Conservation (phyloP, 2,329 filamentous ascomycete species). For the Rhytidhysteron rufulum region DNA sequence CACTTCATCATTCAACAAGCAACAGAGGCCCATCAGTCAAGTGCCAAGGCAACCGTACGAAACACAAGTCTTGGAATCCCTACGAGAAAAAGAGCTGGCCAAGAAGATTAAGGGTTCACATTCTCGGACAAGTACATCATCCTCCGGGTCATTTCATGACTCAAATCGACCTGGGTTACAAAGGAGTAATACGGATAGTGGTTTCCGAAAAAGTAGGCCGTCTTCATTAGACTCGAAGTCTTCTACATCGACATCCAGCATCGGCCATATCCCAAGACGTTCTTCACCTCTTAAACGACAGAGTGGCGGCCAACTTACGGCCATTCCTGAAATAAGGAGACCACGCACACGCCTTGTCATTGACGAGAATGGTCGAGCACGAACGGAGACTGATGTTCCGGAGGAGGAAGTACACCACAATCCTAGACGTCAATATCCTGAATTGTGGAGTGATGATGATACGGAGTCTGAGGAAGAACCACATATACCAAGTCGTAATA, state of each 20-base stretch:
- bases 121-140: constrained; percentile 38
- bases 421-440: constrained; percentile 38
- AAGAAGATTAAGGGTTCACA: constrained; percentile 32
- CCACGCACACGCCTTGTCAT: constrained; percentile 44
- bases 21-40: constrained; percentile 13
- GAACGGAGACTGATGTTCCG: constrained; percentile 41
- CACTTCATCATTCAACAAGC: constrained; percentile 23
- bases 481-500: constrained; percentile 28
- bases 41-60: constrained; percentile 36
- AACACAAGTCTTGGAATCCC: constrained; percentile 30
- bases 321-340: constrained; percentile 44
- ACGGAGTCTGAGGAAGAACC: constrained; percentile 31
- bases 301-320: constrained; percentile 37
- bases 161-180: constrained; percentile 32
- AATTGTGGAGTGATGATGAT: constrained; percentile 39
- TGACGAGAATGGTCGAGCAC: constrained; percentile 45
- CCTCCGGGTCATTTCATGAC: constrained; percentile 33
- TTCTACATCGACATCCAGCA: constrained; percentile 16
- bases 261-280: constrained; percentile 38
- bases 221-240: constrained; percentile 27
- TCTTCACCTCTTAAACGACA: constrained; percentile 47
- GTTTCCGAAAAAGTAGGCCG: constrained; percentile 26
- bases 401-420: constrained; percentile 32
- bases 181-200: constrained; percentile 46
- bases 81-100: constrained; percentile 29